Percentiles rank a stretch among this genome's conserved stretches.
Conservation (phyloP, 495 filamentous ascomycete genomes). For the Penicillium samsonianum region DNA sequence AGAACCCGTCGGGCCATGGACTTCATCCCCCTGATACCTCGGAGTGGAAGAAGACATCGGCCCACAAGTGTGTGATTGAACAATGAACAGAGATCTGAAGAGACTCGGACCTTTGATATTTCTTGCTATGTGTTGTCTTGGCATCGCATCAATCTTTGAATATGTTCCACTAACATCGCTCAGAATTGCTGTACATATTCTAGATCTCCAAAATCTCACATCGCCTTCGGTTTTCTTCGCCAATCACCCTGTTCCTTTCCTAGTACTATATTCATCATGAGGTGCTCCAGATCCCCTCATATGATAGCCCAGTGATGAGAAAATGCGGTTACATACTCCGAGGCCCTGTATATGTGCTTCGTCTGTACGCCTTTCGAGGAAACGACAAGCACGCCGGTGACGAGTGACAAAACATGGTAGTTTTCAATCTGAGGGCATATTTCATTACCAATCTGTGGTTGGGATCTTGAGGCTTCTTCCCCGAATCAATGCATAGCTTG, state of each 20-base stretch:
- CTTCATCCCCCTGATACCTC: slow-evolving; percentile 27
- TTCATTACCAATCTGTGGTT: not conserved
- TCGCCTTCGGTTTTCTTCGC: not conserved
- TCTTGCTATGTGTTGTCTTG: slow-evolving; percentile 1
- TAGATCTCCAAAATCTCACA: not conserved
- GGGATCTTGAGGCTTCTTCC: not conserved
- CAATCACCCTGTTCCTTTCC: not conserved
- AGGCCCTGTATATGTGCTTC: slow-evolving; percentile 27
- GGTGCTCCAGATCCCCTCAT: not conserved
- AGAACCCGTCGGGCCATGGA: slow-evolving; percentile 26
- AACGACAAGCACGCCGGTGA: slow-evolving; percentile 33
- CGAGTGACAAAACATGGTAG: slow-evolving; percentile 34
- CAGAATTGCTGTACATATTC: slow-evolving; percentile 6
- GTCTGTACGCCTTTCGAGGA: slow-evolving; percentile 29
- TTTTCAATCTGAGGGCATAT: slow-evolving; percentile 33
- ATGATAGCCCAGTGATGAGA: slow-evolving; percentile 28
- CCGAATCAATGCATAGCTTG: not conserved
- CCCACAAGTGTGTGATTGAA: slow-evolving; percentile 38
- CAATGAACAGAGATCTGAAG: slow-evolving; percentile 50
- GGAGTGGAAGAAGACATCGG: slow-evolving; percentile 39
- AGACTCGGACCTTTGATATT: slow-evolving; percentile 15
- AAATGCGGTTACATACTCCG: slow-evolving; percentile 24
- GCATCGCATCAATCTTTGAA: not conserved
- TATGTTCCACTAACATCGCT: not conserved
- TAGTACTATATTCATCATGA: not conserved